A percentile compares a stretch with the other conserved stretches of the same genome.
Evolutionary conservation across 2,329 filamentous ascomycete species (phyloP).

Genomic region (Phaeomoniella chlamydospora): DNA sequence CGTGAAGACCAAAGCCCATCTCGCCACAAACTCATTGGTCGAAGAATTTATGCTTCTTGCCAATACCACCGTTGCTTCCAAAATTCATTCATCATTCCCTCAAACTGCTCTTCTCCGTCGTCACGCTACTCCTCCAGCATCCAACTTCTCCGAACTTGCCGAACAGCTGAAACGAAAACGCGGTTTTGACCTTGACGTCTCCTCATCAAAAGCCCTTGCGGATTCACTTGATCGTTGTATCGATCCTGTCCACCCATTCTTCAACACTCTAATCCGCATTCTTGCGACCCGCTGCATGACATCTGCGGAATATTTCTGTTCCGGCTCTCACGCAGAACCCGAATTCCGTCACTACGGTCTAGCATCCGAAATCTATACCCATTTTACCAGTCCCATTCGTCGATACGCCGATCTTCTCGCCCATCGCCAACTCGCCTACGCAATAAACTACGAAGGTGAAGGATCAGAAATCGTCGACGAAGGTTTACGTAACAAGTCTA

Average conservation of each 20-base stretch:
- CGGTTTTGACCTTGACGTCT: slow-evolving; percentile 62
- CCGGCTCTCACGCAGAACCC: slow-evolving; percentile 79
- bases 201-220: slow-evolving; percentile 84
- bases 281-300: slow-evolving; percentile 99
- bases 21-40: slow-evolving; percentile 93
- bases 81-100: slow-evolving; percentile 82
- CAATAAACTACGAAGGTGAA: slow-evolving; percentile 65
- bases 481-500: slow-evolving; percentile 63
- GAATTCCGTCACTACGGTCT: slow-evolving; percentile 97
- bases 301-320: slow-evolving; percentile 95
- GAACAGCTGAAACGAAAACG: slow-evolving; percentile 84
- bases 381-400: slow-evolving; percentile 94
- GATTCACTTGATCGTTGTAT: slow-evolving; percentile 79
- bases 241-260: slow-evolving; percentile 74
- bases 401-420: slow-evolving; percentile 94
- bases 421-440: slow-evolving; percentile 85
- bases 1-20: slow-evolving; percentile 84
- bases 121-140: slow-evolving; percentile 81
- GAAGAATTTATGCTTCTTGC: slow-evolving; percentile 99
- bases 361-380: slow-evolving; percentile 92
- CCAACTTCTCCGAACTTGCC: slow-evolving; percentile 88
- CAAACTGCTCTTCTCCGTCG: slow-evolving; percentile 89
- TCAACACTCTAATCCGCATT: slow-evolving; percentile 96
- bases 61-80: slow-evolving; percentile 84
- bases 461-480: slow-evolving; percentile 56